Percentiles rank a stretch among this genome's conserved stretches.
Evolutionary conservation across 352 stramenopile genomes (phyloP).

Genomic region (Phytophthora cryptogea): DNA sequence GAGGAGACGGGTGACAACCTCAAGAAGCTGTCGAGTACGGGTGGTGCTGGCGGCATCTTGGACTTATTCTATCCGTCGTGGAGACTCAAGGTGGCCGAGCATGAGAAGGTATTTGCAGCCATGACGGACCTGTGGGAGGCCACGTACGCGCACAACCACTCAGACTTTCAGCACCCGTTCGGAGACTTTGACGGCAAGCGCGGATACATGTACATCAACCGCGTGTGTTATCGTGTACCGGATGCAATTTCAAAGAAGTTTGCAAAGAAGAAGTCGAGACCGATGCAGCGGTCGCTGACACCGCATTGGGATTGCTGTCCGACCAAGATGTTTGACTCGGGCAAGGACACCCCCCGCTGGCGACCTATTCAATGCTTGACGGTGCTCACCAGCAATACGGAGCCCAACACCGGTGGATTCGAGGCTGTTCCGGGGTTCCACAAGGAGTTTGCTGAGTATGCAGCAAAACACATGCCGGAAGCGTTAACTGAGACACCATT

Average conservation of each 20-base stretch:
- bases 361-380: constrained; percentile 91
- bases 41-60: constrained; percentile 86
- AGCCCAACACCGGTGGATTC: constrained; percentile 81
- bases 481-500: constrained; percentile 12
- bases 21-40: constrained; percentile 85
- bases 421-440: constrained; percentile 88
- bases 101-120: constrained; percentile 71
- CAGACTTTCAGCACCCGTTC: constrained; percentile 71
- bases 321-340: constrained; percentile 67
- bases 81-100: constrained; percentile 78
- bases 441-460: constrained; percentile 81
- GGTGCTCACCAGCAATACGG: constrained; percentile 71
- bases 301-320: constrained; percentile 91
- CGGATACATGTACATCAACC: constrained; percentile 90
- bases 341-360: constrained; percentile 79
- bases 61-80: constrained; percentile 91
- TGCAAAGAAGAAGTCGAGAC: constrained; percentile 66
- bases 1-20: constrained; percentile 65
- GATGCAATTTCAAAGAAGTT: constrained; percentile 70
- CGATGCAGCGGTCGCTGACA: constrained; percentile 86
- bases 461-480: constrained; percentile 28
- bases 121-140: constrained; percentile 84
- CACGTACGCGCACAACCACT: constrained; percentile 71
- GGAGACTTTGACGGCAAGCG: constrained; percentile 68
- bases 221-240: constrained; percentile 80